Conservation (phyloP, 2,329 filamentous ascomycete genomes). For the Leptoxyphium fumago region DNA sequence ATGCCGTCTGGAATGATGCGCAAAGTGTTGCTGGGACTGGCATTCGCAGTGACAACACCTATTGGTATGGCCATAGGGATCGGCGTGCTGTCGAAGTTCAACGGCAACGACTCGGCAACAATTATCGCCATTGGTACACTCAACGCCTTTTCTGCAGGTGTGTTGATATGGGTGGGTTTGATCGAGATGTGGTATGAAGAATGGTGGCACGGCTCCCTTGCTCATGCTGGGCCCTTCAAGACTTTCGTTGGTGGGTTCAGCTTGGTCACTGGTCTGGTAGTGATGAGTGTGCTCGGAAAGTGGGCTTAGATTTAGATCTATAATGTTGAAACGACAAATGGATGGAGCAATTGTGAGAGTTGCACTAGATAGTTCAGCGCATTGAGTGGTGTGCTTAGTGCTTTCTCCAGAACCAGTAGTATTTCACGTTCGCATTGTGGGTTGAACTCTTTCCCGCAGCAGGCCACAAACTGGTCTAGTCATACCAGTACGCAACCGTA, state of each 20-base stretch:
- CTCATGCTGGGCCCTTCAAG: conserved; percentile 31
- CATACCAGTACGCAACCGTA: too few species aligned
- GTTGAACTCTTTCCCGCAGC: too few species aligned
- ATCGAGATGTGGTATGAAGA: conserved; percentile 70
- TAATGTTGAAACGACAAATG: too few species aligned
- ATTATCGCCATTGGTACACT: conserved; percentile 59
- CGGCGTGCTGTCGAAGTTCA: conserved; percentile 54
- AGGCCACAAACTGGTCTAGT: too few species aligned
- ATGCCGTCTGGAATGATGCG: conserved; percentile 29
- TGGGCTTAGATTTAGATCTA: conserved; percentile 42
- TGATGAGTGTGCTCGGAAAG: conserved; percentile 62
- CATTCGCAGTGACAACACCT: conserved; percentile 59
- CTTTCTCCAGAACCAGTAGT: too few species aligned
- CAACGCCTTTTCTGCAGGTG: conserved; percentile 59
- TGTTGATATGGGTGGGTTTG: conserved; percentile 64
- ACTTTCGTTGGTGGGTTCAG: conserved; percentile 35
- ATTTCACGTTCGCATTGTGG: too few species aligned
- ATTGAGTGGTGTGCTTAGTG: too few species aligned
- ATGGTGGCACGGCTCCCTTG: conserved; percentile 43
- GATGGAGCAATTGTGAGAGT: too few species aligned
- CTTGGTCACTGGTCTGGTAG: conserved; percentile 45
- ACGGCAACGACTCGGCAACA: conserved; percentile 55
- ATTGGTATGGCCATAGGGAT: conserved; percentile 71
- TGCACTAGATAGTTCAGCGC: too few species aligned
- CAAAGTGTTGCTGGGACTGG: conserved; percentile 46